A percentile compares a stretch with the other conserved stretches of the same genome.
Conservation (phyloP, 768 basidiomycete species). For the Podaxis sp. region DNA sequence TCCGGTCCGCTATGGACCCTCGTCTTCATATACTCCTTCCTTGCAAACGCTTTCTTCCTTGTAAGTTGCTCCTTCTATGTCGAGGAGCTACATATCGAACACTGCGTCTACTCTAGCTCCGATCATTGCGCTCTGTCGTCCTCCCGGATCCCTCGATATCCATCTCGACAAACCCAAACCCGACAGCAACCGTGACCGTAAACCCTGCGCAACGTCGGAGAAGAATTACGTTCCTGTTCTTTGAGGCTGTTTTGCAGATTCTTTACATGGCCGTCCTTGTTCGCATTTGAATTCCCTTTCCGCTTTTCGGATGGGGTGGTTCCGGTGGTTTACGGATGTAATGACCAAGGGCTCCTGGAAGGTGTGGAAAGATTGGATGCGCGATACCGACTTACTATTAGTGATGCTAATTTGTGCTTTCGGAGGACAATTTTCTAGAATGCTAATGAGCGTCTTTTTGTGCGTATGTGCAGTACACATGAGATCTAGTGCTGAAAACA, state of each 20-base stretch:
- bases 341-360: too few relatives aligned
- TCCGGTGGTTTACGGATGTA: too few relatives aligned
- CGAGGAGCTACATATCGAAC: background rate
- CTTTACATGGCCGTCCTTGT: conserved; percentile 86
- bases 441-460: too few relatives aligned
- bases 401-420: background rate
- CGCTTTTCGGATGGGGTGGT: too few relatives aligned
- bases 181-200: conserved; percentile 57
- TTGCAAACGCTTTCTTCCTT: conserved; percentile 92
- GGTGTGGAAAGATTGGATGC: background rate
- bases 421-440: too few relatives aligned
- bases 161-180: conserved; percentile 30
- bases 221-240: conserved; percentile 85
- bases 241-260: conserved; percentile 79
- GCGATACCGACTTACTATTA: background rate
- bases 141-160: conserved; percentile 70
- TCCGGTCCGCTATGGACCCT: conserved; percentile 62
- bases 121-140: conserved; percentile 88
- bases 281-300: conserved; percentile 31
- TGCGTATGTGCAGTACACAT: too few relatives aligned
- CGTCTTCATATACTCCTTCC: conserved; percentile 82
- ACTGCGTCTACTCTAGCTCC: conserved; percentile 54
- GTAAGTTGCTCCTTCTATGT: conserved; percentile 43
- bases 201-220: conserved; percentile 79
- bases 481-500: too few relatives aligned